These are phyloP conservation scores for Pseudocercospora cruenta DNA, from an alignment of 2,329 filamentous ascomycete genomes.

Conservation along the genomic window DNA sequence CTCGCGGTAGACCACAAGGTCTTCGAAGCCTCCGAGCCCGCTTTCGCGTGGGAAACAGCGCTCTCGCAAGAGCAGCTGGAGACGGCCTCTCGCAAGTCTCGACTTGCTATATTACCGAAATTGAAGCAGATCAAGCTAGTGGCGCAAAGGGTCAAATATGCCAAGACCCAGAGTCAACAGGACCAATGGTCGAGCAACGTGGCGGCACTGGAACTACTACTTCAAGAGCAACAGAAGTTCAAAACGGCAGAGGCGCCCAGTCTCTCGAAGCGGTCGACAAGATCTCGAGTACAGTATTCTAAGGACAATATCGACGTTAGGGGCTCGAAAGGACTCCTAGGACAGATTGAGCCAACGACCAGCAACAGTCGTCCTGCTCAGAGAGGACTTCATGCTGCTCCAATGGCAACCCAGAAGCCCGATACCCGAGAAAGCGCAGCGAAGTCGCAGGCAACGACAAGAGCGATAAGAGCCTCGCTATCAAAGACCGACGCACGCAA, in stretches of 20 bases:
- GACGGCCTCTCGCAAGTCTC: neutral
- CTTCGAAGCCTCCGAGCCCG: neutral
- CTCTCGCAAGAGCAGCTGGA: neutral
- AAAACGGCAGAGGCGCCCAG: neutral
- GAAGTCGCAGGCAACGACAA: too few relatives aligned
- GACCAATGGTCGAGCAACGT: neutral
- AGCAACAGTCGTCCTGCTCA: too few relatives aligned
- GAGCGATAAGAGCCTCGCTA: too few relatives aligned
- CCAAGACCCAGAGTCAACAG: neutral
- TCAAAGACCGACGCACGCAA: too few relatives aligned
- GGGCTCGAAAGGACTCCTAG: too few relatives aligned
- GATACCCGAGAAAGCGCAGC: too few relatives aligned
- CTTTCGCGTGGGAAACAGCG: neutral
- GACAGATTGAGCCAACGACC: too few relatives aligned
- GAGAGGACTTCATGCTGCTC: too few relatives aligned
- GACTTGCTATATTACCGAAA: neutral
- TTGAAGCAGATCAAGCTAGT: neutral
- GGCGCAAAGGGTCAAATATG: neutral
- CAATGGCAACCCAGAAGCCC: too few relatives aligned
- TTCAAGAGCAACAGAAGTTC: neutral
- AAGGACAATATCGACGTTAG: too few relatives aligned
- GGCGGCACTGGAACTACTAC: neutral
- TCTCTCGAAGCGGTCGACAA: too few relatives aligned
- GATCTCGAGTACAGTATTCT: too few relatives aligned
- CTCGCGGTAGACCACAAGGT: neutral